Conservation (phyloP, 345 rosid genomes). For the Erucastrum elatum region DNA sequence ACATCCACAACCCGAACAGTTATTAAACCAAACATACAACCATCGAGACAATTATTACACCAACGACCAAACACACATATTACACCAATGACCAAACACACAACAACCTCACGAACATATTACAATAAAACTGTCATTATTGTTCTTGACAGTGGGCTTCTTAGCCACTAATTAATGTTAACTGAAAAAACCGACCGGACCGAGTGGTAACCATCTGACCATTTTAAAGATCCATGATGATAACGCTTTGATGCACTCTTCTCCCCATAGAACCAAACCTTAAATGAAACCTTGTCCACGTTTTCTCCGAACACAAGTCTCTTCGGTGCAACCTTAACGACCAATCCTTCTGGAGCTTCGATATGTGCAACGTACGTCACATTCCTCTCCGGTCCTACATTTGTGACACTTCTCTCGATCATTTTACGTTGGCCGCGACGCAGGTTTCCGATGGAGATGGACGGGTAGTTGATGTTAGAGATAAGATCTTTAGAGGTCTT, state of each 20-base stretch:
- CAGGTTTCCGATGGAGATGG: constrained; percentile 64
- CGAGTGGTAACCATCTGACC: constrained; percentile 54
- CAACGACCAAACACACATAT: too few species aligned
- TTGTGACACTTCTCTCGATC: constrained; percentile 55
- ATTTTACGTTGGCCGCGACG: constrained; percentile 33
- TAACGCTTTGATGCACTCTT: constrained; percentile 50
- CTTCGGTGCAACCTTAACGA: constrained; percentile 55
- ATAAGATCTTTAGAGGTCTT: constrained; percentile 42
- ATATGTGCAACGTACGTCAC: constrained; percentile 50
- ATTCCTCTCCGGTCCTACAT: constrained; percentile 54
- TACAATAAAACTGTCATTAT: not conserved
- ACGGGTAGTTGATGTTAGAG: constrained; percentile 69
- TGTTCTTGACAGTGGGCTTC: not conserved
- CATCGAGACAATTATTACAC: too few species aligned
- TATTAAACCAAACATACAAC: not conserved
- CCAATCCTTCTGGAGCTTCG: constrained; percentile 52
- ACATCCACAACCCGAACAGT: not conserved
- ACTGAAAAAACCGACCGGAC: constrained; percentile 62
- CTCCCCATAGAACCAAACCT: constrained; percentile 49
- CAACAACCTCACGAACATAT: not conserved
- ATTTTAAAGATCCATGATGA: constrained; percentile 63
- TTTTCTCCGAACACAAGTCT: constrained; percentile 43
- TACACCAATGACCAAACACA: not conserved
- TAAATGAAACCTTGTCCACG: constrained; percentile 41
- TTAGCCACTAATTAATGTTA: constrained; percentile 40